Base-by-base conservation (phyloP, 306 rosid species). In the Lablab purpureus region DNA sequence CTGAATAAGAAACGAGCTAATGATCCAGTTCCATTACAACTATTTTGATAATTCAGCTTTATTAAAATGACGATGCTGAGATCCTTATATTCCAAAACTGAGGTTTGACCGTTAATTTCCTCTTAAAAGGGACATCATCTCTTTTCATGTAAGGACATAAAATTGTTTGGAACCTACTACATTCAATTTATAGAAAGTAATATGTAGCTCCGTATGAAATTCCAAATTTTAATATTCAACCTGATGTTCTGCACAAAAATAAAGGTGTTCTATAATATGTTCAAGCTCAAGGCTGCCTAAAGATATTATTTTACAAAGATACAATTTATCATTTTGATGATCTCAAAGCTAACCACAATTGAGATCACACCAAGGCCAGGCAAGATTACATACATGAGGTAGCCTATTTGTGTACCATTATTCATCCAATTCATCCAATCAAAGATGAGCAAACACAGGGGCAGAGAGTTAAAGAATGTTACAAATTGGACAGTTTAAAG, bases 1-100 rank as follows among this genome's bases (percentile, higher is more conserved):
- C 66, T 41, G 43, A 78, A 65, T 37, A 75, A 17, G 69, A 30
- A 46, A 37, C 19, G 22, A 45, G 43, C 40, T n/a, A 80, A 55
- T 45, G 5, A 11, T 59, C 15, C 59, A 78, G 76, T 66, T 66
- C 32, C 59, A 55, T 55, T 45, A 54, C 43, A 75, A 76, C n/a
- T 37, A 32, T 5, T 64, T 46, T 34, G 40, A 65, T 47, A 45
- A 46, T 50, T 73, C 56, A 65, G 47, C 23, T 27, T 10, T 6
- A 69, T 72, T 52, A 45, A 41, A 37, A 40, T 36, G 19, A 70
- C 22, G 43, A 50, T 15, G 28, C n/a, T 49, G 50, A n/a, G 69
- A 67, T 59, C 36, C 46, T 25, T 18, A 62, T 63, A 21, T 55
- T 22, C 34, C 82, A 70, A 5, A 63, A 34, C 51, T 0, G n/a